Conservation (phyloP, 495 filamentous ascomycete species). For the Xanthoparmelia taractica region DNA sequence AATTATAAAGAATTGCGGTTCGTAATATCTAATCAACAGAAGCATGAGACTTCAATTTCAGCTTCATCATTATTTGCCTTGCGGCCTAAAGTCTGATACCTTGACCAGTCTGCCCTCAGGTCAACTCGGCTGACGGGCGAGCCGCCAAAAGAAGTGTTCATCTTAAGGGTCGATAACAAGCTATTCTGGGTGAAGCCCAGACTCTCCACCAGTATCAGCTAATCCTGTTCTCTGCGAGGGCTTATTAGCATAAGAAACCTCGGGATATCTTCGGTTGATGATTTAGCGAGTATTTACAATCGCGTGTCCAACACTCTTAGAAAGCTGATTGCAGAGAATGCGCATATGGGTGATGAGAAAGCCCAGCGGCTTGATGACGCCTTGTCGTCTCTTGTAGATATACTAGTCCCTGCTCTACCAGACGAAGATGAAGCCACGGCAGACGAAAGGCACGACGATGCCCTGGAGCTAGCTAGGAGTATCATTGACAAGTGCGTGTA, state of each 20-base stretch:
- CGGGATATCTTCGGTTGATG: background rate
- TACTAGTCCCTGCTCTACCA: slow-evolving; percentile 38
- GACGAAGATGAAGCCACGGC: slow-evolving; percentile 40
- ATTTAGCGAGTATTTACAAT: slow-evolving; percentile 1
- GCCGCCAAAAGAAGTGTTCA: background rate
- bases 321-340: slow-evolving; percentile 14
- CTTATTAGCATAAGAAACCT: too few relatives aligned
- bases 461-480: slow-evolving; percentile 41
- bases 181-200: background rate
- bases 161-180: background rate
- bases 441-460: slow-evolving; percentile 40
- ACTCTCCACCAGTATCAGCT: too few relatives aligned
- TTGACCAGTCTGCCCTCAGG: background rate
- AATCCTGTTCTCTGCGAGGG: too few relatives aligned
- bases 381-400: slow-evolving; percentile 48
- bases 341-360: slow-evolving; percentile 28
- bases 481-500: slow-evolving; percentile 32
- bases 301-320: background rate
- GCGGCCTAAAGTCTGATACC: background rate
- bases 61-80: background rate
- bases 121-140: background rate
- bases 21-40: slow-evolving; percentile 3
- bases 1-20: background rate
- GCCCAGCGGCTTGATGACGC: slow-evolving; percentile 46
- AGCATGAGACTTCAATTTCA: slow-evolving; percentile 2